Evolutionary conservation across 345 rosid species (phyloP), one percentile per base, ranked within the genome.

Genomic region (Anacardium occidentale): DNA sequence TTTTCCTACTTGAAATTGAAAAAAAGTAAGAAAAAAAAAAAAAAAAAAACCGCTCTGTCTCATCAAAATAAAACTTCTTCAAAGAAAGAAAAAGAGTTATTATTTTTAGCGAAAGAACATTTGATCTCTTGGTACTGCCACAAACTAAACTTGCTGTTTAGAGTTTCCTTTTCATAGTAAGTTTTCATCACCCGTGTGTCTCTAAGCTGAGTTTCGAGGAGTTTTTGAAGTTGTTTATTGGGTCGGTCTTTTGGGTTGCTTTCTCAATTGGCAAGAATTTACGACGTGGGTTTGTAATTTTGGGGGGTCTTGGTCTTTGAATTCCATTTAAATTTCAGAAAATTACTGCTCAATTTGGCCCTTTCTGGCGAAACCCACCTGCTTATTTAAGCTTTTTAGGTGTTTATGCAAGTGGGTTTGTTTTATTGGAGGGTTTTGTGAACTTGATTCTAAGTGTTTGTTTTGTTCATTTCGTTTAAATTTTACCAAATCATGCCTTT

Each of bases 181-280:
- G 60, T 32, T 37, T 3, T 29, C 44, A 17, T 22, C 32, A n/a
- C 32, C 32, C 3, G 0, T 4, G 5, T 42, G 15, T 68, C 24
- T 42, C 24, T 20, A 6, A 3, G 64, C 51, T 10, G 75, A 70
- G 66, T 70, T 76, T 42, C 60, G 69, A 69, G 71, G 75, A 62
- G 62, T 7, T 75, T 29, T 69, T 37, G 56, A 69, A 17, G 24
- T 52, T n/a, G 10, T 13, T n/a, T 57, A 6, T 58, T 70, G 44
- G 59, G 78, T 70, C 60, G 71, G 61, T 70, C 26, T 53, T 63
- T 21, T 55, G 62, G 62, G 55, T 68, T 55, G 37, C 37, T 37
- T 14, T 5, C 71, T 54, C 32, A 40, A 9, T 20, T 40, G 20
- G 15, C 18, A 44, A 11, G 17, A n/a, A 5, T 9, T 57, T 45